Evolutionary conservation across 169 alveolate genomes (phyloP).

Genomic region (Plasmodium coatneyi): DNA sequence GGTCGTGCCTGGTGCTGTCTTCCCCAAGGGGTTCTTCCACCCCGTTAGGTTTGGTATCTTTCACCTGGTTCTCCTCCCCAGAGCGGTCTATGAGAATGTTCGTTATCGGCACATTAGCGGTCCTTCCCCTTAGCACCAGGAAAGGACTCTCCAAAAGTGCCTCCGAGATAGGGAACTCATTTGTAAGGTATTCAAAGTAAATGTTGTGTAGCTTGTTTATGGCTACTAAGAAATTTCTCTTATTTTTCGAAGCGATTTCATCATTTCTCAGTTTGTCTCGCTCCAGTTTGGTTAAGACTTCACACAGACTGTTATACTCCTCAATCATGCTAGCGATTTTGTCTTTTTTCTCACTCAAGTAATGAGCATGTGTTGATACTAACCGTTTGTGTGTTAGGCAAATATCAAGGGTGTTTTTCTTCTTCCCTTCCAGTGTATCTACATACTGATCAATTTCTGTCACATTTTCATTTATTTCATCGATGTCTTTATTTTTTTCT

Average conservation of each 20-base stretch:
- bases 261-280: conserved; percentile 58
- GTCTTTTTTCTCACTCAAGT: conserved; percentile 26
- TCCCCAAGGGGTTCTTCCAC: neutral
- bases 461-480: conserved; percentile 10
- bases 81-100: neutral
- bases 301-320: conserved; percentile 40
- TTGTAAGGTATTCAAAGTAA: conserved; percentile 17
- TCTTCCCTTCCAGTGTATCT: conserved; percentile 13
- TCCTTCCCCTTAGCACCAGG: conserved; percentile 22
- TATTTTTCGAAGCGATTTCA: conserved; percentile 28
- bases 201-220: conserved; percentile 37
- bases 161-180: neutral
- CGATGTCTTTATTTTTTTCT: conserved; percentile 44
- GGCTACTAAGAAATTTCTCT: conserved; percentile 25
- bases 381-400: conserved; percentile 14
- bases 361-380: conserved; percentile 22
- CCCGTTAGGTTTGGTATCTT: neutral
- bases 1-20: neutral
- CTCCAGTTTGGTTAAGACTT: conserved; percentile 37
- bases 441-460: conserved; percentile 25
- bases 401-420: neutral
- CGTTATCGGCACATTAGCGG: neutral
- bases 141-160: conserved; percentile 31
- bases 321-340: neutral
- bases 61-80: neutral